A percentile compares a stretch with the other conserved stretches of the same genome.
Conservation (phyloP, 257 asterid genomes). For the Plantago ovata region DNA sequence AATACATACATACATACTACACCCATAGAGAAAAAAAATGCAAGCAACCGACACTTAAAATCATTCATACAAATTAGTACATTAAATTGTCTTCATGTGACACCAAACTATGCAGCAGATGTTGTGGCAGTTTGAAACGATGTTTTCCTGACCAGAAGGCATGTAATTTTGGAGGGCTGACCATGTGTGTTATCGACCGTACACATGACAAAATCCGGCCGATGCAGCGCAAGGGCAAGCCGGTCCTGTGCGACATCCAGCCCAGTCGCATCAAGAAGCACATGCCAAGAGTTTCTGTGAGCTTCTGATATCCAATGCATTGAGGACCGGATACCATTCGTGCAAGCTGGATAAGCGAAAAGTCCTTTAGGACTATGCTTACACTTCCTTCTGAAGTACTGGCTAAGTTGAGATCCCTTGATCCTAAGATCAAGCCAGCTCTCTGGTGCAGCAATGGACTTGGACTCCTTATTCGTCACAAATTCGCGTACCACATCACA, state of each 20-base stretch:
- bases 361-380: slow-evolving; percentile 65
- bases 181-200: slow-evolving; percentile 41
- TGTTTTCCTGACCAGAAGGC: slow-evolving; percentile 58
- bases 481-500: slow-evolving; percentile 43
- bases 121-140: slow-evolving; percentile 48
- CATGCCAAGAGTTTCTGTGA: slow-evolving; percentile 71
- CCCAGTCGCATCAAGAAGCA: slow-evolving; percentile 56
- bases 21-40: too few relatives aligned
- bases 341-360: slow-evolving; percentile 52
- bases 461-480: slow-evolving; percentile 44
- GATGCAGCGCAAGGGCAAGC: slow-evolving; percentile 51
- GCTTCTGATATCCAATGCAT: slow-evolving; percentile 93
- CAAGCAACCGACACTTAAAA: too few relatives aligned
- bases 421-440: slow-evolving; percentile 82
- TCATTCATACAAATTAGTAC: not conserved
- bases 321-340: slow-evolving; percentile 42
- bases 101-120: slow-evolving; percentile 21
- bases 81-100: not conserved
- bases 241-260: slow-evolving; percentile 45
- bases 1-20: too few relatives aligned
- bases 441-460: slow-evolving; percentile 60
- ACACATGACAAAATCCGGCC: slow-evolving; percentile 67
- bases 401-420: slow-evolving; percentile 79
- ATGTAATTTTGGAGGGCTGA: slow-evolving; percentile 52
- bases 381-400: slow-evolving; percentile 64